Conservation (phyloP, 2,329 filamentous ascomycete genomes). For the Trichoderma asperellum region DNA sequence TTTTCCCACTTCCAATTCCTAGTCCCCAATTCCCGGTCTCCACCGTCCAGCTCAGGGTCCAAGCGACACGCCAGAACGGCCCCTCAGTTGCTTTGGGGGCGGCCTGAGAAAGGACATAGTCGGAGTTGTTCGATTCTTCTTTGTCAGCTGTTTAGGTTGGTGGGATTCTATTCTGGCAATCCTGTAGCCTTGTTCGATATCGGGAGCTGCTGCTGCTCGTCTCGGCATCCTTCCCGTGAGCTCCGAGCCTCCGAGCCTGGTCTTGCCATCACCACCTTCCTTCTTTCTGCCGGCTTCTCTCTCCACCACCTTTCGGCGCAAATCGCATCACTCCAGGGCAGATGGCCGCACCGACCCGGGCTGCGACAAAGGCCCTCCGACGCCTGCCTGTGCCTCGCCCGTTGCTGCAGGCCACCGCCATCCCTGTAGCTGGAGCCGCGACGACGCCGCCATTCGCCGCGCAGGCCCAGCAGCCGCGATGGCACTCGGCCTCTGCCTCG, state of each 20-base stretch:
- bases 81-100: background rate
- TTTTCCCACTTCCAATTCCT: background rate
- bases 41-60: constrained; percentile 1
- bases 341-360: constrained; percentile 30
- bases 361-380: constrained; percentile 18
- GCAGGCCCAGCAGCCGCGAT: constrained; percentile 16
- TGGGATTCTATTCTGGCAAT: background rate
- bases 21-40: background rate
- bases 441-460: background rate
- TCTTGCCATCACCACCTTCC: background rate
- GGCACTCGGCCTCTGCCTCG: constrained; percentile 34
- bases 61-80: constrained; percentile 20
- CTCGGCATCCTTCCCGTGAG: background rate
- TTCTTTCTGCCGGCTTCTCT: background rate
- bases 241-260: constrained; percentile 11
- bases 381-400: constrained; percentile 9
- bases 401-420: background rate
- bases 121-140: constrained; percentile 8
- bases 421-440: background rate
- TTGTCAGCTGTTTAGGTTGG: constrained; percentile 15
- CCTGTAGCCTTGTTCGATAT: background rate
- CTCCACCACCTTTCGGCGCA: background rate
- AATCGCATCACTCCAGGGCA: background rate
- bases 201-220: background rate
- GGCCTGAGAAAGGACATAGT: background rate